Base-by-base conservation (phyloP, 164 flowering plant genomes). In the Buxus sempervirens region DNA sequence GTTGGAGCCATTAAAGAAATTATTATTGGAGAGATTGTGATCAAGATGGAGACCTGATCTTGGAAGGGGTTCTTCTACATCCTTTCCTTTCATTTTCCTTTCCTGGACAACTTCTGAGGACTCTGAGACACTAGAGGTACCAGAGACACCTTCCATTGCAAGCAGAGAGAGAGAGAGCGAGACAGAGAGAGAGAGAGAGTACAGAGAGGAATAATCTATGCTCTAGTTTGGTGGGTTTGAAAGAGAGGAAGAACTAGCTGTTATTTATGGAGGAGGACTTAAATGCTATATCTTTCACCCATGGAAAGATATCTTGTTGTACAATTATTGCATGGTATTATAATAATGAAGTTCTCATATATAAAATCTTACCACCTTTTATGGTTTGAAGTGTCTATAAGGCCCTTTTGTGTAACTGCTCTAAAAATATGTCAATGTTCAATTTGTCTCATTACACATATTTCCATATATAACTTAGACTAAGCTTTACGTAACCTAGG, bases 271-370 rank as follows among this genome's bases (percentile, higher is more conserved):
- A 45, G 5, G 38, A 6, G 62, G 69, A 70, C 5, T 58, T 70
- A 22, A 70, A 74, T 65, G 62, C 58, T 38, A 20, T 60, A 58
- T 61, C 36, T 63, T 42, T 24, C 64, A 19, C 13, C 9, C n/a
- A 56, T 53, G 57, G 72, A 54, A 74, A 45, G 41, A 64, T 41
- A 74, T 59, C 66, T 12, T 59, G 27, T n/a, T 59, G 32, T 48
- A 36, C 9, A 22, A 16, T 66, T 62, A 62, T 56, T 45, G 18
- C 51, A 45, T 45, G 51, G 51, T 15, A 6, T 10, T 15, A 10
- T 45, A 45, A 45, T 45, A 45, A 15, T 45, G 12, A 10, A 45
- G 14, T 45, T 10, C 51, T 45, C 5, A 45, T 10, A 15, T 10
- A 45, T 1, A 45, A 45, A 15, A 6, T 45, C 14, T 45, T 6